Evolutionary conservation across 2,329 filamentous ascomycete species (phyloP).

Genomic region (Didymella exigua): DNA sequence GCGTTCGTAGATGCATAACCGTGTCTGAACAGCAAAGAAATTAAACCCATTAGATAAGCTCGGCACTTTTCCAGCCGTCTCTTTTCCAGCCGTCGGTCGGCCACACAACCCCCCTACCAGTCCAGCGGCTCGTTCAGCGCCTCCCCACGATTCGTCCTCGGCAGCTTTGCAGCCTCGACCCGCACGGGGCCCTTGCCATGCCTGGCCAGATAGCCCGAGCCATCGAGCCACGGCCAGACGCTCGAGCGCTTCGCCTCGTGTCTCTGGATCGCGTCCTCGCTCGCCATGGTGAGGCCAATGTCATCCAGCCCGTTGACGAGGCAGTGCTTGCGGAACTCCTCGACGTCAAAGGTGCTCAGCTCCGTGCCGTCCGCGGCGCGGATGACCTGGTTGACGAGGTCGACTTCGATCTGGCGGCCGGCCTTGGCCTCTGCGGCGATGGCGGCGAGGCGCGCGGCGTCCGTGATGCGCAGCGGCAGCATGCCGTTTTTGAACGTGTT

Average conservation of each 20-base stretch:
- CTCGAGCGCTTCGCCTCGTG: conserved; percentile 80
- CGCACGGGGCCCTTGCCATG: conserved; percentile 63
- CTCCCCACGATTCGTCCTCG: conserved; percentile 87
- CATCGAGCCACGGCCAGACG: conserved; percentile 90
- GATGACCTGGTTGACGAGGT: conserved; percentile 83
- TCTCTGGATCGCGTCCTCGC: conserved; percentile 82
- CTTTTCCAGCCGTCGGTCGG: too few relatives aligned
- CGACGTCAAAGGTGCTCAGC: conserved; percentile 82
- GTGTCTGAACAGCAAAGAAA: neutral
- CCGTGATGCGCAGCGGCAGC: conserved; percentile 80
- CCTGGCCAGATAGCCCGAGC: conserved; percentile 74
- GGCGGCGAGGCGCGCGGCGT: conserved; percentile 68
- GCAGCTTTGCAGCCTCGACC: conserved; percentile 71
- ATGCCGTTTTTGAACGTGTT: conserved; percentile 99
- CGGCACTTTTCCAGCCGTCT: neutral
- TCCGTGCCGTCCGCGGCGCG: conserved; percentile 74
- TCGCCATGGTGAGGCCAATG: conserved; percentile 91
- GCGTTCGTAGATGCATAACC: conserved; percentile 3
- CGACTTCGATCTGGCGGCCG: conserved; percentile 84
- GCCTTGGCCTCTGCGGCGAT: conserved; percentile 79
- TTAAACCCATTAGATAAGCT: neutral
- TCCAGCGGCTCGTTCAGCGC: conserved; percentile 84
- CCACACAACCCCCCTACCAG: conserved; percentile 63
- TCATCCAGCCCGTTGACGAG: conserved; percentile 92
- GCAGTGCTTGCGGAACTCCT: conserved; percentile 94